Base-by-base conservation (phyloP, 129 eudicot genomes). In the Escallonia rubra region DNA sequence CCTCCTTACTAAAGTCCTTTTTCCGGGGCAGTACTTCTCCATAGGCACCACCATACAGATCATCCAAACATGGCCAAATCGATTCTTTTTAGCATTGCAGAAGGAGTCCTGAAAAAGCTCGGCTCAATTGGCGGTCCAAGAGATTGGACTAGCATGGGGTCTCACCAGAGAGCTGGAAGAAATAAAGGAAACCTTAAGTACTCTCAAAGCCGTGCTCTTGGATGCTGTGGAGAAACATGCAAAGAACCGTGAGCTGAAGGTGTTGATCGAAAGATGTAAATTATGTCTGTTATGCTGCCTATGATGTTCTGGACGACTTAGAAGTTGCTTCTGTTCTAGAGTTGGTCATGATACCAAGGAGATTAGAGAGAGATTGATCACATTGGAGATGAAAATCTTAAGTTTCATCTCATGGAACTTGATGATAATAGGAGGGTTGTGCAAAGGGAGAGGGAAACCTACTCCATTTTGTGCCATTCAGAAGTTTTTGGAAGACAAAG, bases 401-500 rank as follows among this genome's bases (percentile, higher is more conserved):
- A 63, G 3, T 63, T 15, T 10, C 56, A 63, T 6, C 23, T 63
- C n/a, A 8, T 13, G 2, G 66, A 44, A 10, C 52, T 39, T 9
- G n/a, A 3, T 43, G 8, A 42, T 4, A 54, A 63, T 63, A 8
- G 14, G 6, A 34, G 7, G 16, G 39, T 14, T 43, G 16, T 10
- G 16, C n/a, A 13, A 1, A 43, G 8, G 5, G 11, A 10, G 51
- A 64, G 69, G 39, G 64, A 76, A 68, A 62, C 75, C 47, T 69
- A 76, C 68, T 68, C 75, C 0, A 51, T n/a, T 7, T 53, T 51
- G 7, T 7, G 2, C 2, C 50, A 52, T 4, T 51, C 51, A 11
- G 62, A 71, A 7, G 66, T 68, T 34, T 34, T 60, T 60, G 75
- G 75, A 3, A 71, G 75, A 61, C 68, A 71, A 40, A 42, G 10